Base-by-base conservation (phyloP, 75 land plant species). In the Cryptomeria japonica region DNA sequence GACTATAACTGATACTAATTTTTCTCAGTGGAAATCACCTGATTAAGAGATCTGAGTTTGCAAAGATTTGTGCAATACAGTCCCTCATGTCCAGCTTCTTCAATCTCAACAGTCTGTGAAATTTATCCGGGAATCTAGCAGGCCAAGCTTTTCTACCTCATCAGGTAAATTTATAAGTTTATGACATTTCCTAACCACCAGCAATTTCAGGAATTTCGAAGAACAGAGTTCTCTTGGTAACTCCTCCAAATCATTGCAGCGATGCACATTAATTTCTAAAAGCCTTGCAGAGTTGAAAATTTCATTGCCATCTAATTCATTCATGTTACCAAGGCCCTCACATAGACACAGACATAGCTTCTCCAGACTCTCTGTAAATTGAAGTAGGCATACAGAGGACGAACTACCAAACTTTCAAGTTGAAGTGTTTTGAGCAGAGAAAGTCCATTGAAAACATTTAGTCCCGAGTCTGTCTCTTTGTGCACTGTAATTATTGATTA, bases 1-100 rank as follows among this genome's bases (percentile, higher is more conserved):
- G 3, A 6, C 46, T 44, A n/a, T 2, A 70, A n/a, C 5, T 8
- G 73, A 32, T 70, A 3, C 32, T 70, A 32, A 70, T 70, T 70
- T 0, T n/a, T n/a, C 31, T 70, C 25, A 70, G 2, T 28, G 25
- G 32, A 70, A n/a, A 78, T 16, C 4, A 78, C 80, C 38, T 37
- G 80, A 14, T 78, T 38, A 15, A 78, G 34, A 78, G 41, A 37
- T 78, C 18, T 4, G 7, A 34, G 15, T 78, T 78, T 38, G 3
- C 14, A 19, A 2, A 34, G 38, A 1, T 42, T 8, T 28, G 5
- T 9, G n/a, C 9, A 19, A 16, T 14, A 16, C 80, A 78, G 44
- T 78, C 80, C 19, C 80, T 39, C 44, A 78, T 78, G 41, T 78
- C 80, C 80, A 78, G 22, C 80, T 36, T 38, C 80, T 78, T 38